Evolutionary conservation across 2,329 filamentous ascomycete genomes (phyloP).

Genomic region (Akanthomyces uredinophilus): DNA sequence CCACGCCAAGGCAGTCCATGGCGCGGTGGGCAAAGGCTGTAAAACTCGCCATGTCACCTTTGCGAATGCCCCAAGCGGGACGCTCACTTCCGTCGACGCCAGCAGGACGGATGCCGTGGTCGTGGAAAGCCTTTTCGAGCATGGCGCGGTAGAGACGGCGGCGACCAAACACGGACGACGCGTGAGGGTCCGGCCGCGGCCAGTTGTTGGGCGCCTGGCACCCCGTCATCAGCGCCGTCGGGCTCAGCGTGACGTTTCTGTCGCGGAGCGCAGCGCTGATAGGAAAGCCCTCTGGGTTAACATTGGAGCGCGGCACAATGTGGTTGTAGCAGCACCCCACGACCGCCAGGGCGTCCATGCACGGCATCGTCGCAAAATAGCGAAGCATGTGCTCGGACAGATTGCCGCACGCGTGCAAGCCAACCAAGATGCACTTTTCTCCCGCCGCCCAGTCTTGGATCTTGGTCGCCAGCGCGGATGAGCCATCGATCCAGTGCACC

Average conservation of each 20-base stretch:
- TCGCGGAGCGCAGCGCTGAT: conserved; percentile 31
- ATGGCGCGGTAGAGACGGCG: conserved; percentile 25
- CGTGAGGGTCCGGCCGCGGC: conserved; percentile 17
- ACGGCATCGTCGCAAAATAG: conserved; percentile 23
- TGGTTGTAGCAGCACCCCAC: conserved; percentile 33
- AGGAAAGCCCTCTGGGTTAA: conserved; percentile 32
- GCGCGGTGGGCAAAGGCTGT: conserved; percentile 23
- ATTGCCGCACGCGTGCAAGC: conserved; percentile 29
- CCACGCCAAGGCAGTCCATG: conserved; percentile 22
- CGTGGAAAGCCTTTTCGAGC: conserved; percentile 24
- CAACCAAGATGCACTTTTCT: conserved; percentile 27
- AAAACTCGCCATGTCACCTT: conserved; percentile 25
- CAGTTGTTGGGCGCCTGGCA: conserved; percentile 32
- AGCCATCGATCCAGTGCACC: conserved; percentile 26
- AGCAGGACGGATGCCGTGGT: conserved; percentile 20
- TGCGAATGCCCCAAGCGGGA: conserved; percentile 27
- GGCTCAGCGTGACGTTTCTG: conserved; percentile 21
- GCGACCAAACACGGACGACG: conserved; percentile 21
- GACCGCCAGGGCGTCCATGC: conserved; percentile 22
- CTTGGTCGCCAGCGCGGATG: conserved; percentile 17
- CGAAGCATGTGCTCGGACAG: conserved; percentile 30
- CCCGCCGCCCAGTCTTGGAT: conserved; percentile 25
- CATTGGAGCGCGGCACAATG: conserved; percentile 27
- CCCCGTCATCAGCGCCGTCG: conserved; percentile 30
- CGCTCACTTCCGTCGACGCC: conserved; percentile 12